These are phyloP conservation scores for Bryum argenteum DNA, from an alignment of 225 moss, liverwort and hornwort species.

Conservation along the genomic window DNA sequence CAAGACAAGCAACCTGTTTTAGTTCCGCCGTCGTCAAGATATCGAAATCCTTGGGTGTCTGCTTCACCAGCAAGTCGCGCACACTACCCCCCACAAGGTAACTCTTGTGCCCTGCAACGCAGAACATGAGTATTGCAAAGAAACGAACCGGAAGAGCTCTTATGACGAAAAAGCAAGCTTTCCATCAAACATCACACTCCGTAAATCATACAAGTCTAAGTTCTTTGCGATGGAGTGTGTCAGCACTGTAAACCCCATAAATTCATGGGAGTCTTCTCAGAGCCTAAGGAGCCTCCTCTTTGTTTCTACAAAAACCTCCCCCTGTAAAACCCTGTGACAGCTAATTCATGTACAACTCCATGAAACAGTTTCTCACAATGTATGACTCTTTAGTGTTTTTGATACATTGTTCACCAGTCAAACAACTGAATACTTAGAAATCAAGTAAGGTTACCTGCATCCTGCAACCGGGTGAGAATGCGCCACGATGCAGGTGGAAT, in stretches of 20 bases:
- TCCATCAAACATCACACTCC: slow-evolving; percentile 1
- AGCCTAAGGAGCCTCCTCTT: too few relatives aligned
- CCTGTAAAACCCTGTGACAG: not conserved
- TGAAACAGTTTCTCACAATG: slow-evolving; percentile 4
- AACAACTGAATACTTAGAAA: too few relatives aligned
- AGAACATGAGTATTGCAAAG: too few relatives aligned
- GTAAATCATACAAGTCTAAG: not conserved
- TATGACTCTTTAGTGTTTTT: not conserved
- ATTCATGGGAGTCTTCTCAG: not conserved
- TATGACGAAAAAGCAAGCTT: too few relatives aligned
- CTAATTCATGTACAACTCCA: not conserved
- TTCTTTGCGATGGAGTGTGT: not conserved
- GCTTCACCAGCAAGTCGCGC: slow-evolving; percentile 91
- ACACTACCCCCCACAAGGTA: slow-evolving; percentile 99
- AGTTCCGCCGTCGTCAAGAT: slow-evolving; percentile 89
- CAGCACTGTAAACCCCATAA: not conserved
- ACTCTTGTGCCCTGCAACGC: slow-evolving; percentile 76
- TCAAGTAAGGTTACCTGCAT: slow-evolving; percentile 52
- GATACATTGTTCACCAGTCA: not conserved
- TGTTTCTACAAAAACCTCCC: not conserved
- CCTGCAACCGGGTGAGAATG: slow-evolving; percentile 73
- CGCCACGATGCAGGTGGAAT: slow-evolving; percentile 86
- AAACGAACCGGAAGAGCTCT: too few relatives aligned
- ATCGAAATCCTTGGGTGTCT: slow-evolving; percentile 95
- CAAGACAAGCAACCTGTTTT: slow-evolving; percentile 55